A percentile compares a stretch with the other conserved stretches of the same genome.
Evolutionary conservation across 345 rosid species (phyloP).

Genomic region (Combretum micranthum): DNA sequence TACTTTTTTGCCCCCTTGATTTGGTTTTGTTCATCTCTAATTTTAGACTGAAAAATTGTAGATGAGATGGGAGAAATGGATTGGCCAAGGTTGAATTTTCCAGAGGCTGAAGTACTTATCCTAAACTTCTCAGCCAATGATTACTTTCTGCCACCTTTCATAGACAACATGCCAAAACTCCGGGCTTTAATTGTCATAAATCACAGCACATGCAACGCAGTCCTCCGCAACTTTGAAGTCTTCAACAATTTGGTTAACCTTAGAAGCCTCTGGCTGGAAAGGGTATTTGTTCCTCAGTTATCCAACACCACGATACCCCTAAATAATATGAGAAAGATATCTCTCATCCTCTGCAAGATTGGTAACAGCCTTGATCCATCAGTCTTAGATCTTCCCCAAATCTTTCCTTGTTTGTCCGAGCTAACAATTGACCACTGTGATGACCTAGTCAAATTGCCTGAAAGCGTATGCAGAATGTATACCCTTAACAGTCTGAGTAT

Average conservation of each 20-base stretch:
- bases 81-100: slow-evolving; percentile 77
- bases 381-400: slow-evolving; percentile 29
- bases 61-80: slow-evolving; percentile 79
- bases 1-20: neutral
- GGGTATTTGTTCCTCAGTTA: slow-evolving; percentile 43
- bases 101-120: slow-evolving; percentile 79
- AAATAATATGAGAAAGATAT: slow-evolving; percentile 48
- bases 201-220: slow-evolving; percentile 42
- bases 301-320: slow-evolving; percentile 34
- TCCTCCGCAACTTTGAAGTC: slow-evolving; percentile 44
- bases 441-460: slow-evolving; percentile 55
- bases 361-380: slow-evolving; percentile 48
- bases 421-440: slow-evolving; percentile 77
- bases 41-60: slow-evolving; percentile 15
- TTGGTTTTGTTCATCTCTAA: neutral
- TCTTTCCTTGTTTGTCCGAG: slow-evolving; percentile 59
- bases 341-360: slow-evolving; percentile 71
- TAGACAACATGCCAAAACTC: slow-evolving; percentile 64
- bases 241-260: slow-evolving; percentile 43
- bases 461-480: slow-evolving; percentile 39
- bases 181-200: slow-evolving; percentile 68
- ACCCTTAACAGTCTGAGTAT: slow-evolving; percentile 57
- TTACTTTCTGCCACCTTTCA: slow-evolving; percentile 75
- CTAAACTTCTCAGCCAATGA: slow-evolving; percentile 54
- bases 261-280: slow-evolving; percentile 88